phyloP scores from a whole-genome alignment of 2,329 filamentous ascomycete genomes.

The Calonectria hawksworthii region DNA sequence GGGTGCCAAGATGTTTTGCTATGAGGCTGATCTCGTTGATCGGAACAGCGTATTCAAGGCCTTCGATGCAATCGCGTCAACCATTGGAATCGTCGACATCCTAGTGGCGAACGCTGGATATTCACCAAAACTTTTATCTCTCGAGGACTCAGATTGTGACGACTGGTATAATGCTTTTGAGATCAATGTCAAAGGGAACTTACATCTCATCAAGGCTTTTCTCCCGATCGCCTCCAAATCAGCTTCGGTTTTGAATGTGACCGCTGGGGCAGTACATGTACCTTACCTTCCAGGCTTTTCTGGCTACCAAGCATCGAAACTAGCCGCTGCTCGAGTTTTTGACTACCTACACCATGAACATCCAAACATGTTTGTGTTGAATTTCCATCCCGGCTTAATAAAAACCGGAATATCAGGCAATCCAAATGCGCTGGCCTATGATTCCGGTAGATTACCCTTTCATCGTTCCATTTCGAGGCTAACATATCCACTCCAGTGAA shows the following conservation, averaged over 20 bases:
- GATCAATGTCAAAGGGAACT: neutral
- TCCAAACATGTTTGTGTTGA: slow-evolving; percentile 51
- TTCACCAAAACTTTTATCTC: neutral
- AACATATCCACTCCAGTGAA: neutral
- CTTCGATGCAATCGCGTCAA: neutral
- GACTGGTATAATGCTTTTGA: neutral
- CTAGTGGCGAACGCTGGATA: neutral
- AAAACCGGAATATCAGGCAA: slow-evolving; percentile 50
- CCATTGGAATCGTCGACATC: neutral
- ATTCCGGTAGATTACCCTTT: neutral
- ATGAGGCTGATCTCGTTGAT: neutral
- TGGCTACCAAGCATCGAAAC: slow-evolving; percentile 53
- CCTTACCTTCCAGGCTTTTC: slow-evolving; percentile 36
- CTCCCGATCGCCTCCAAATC: slow-evolving; percentile 23
- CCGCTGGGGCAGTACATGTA: slow-evolving; percentile 39
- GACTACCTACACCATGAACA: slow-evolving; percentile 53
- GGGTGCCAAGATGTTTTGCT: neutral
- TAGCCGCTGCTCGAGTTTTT: slow-evolving; percentile 52
- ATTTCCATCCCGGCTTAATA: slow-evolving; percentile 58
- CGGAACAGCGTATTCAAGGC: neutral
- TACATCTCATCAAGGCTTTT: neutral
- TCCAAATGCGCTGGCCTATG: neutral
- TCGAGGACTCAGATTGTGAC: neutral
- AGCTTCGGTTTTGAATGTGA: slow-evolving; percentile 41
- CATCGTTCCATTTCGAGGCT: neutral